phyloP scores from a whole-genome alignment of 176 grass and related monocot genomes.

The Panicum miliaceum region DNA sequence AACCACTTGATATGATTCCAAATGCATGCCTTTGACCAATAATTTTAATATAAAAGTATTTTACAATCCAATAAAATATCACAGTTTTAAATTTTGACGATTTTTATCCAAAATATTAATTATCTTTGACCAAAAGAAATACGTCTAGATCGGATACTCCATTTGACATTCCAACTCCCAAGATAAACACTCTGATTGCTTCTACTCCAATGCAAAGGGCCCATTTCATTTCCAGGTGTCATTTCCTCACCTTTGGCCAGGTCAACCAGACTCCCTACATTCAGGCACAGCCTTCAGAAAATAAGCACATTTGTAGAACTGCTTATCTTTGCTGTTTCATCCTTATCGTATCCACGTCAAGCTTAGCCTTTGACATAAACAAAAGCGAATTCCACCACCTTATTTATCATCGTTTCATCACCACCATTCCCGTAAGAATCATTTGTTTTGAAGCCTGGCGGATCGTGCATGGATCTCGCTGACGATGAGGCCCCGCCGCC shows the following conservation, averaged over 20 bases:
- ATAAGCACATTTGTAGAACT: conserved; percentile 1
- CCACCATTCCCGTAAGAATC: not conserved
- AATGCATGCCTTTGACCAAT: no score
- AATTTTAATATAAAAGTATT: no score
- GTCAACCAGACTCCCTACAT: conserved; percentile 20
- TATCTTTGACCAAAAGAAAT: no score
- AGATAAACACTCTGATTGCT: no score
- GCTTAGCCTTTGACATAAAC: conserved; percentile 17
- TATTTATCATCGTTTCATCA: not conserved
- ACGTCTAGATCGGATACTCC: no score
- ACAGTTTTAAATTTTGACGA: no score
- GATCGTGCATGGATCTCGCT: conserved; percentile 23
- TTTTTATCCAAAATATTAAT: no score
- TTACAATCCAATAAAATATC: no score
- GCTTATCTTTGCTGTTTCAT: not conserved
- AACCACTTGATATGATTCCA: no score
- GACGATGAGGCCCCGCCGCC: conserved; percentile 35
- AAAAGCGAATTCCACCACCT: not conserved
- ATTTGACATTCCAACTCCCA: no score
- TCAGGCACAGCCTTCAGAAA: conserved; percentile 7
- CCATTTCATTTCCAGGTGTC: not conserved
- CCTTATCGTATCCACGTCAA: conserved; percentile 36
- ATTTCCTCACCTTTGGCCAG: not conserved
- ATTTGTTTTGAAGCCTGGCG: not conserved
- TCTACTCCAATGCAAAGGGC: not conserved